Evolutionary conservation across 345 rosid species (phyloP).

Genomic region (Cardamine occulta): DNA sequence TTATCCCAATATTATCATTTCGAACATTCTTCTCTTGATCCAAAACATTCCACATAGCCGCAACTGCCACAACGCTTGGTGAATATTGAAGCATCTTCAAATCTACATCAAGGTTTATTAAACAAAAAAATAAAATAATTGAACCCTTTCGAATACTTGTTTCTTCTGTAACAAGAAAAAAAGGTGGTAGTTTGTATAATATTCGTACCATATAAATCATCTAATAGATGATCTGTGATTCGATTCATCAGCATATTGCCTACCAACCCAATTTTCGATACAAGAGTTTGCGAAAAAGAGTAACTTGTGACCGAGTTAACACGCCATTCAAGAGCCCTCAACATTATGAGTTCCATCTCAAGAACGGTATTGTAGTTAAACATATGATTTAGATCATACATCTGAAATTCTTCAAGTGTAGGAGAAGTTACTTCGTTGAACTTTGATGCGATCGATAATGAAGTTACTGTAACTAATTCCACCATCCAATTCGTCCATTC

Average conservation of each 20-base stretch:
- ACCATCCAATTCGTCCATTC: constrained; percentile 77
- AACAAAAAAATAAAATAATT: not conserved
- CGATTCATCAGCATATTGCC: constrained; percentile 8
- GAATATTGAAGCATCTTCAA: constrained; percentile 48
- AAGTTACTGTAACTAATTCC: constrained; percentile 60
- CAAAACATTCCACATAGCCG: constrained; percentile 52
- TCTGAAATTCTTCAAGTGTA: constrained; percentile 62
- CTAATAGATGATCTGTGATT: constrained; percentile 52
- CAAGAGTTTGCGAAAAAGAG: constrained; percentile 55
- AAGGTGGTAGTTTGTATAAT: rapidly evolving
- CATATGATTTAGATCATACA: constrained; percentile 64
- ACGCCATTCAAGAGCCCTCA: constrained; percentile 65
- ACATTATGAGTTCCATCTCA: constrained; percentile 64
- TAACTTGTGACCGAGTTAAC: constrained; percentile 56
- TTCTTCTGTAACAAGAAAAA: not conserved
- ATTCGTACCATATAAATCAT: constrained; percentile 51
- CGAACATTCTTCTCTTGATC: constrained; percentile 29
- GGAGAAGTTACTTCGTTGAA: constrained; percentile 56
- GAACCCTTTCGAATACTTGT: not conserved
- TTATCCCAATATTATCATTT: not conserved
- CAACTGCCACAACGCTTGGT: constrained; percentile 58
- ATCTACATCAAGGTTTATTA: constrained; percentile 45
- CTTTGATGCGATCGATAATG: constrained; percentile 73
- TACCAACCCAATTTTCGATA: constrained; percentile 25
- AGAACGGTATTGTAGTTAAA: constrained; percentile 57